Base-by-base conservation (phyloP, 768 basidiomycete genomes). In the Macrolepiota dolichaula region DNA sequence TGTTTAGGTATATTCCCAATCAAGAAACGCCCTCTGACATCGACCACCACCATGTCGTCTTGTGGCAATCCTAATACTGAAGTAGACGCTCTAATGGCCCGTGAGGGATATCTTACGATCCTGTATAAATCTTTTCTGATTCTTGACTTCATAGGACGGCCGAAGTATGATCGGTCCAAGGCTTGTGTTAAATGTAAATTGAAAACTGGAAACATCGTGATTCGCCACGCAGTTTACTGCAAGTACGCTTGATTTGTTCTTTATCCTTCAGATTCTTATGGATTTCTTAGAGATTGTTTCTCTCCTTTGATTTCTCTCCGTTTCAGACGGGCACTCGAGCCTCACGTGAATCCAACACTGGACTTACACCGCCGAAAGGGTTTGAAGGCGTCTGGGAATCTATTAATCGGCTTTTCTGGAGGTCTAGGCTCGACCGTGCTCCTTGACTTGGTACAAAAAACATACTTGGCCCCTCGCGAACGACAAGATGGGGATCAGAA, bases 221-320 rank as follows among this genome's bases (percentile, higher is more conserved):
- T 92, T 58, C 81, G 90, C 44, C 89, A 93, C 70, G 85, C 88
- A 13, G 88, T 91, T 19, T 94, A 93, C 68, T 94, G 92, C 89
- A 91, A 85, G 91, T 91, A 67, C 66, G 80, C 64, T 61, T 40
- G 24, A 37, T 55, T 57, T 63, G 29, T 37, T 51, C 35, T 47
- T 51, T 35, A 27, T 40, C 32, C 53, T 22, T 27, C 46, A 57
- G 36, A 47, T 37, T 38, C 55, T 46, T 40, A 55, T 42, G 32
- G 29, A 15, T 36, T 11, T 12, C 29, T 37, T 51, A 75, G 74
- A 62, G 56, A 69, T 3, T 92, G 91, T 67, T 91, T 93, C 71
- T 76, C 80, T 40, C 82, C 85, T 4, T 77, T 88, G 22, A 75
- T 90, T 4, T 77, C 78, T 9, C 72, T 77, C 61, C 89, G 88